phyloP scores from a whole-genome alignment of 2,329 filamentous ascomycete species.

The Neofusicoccum cordaticola region DNA sequence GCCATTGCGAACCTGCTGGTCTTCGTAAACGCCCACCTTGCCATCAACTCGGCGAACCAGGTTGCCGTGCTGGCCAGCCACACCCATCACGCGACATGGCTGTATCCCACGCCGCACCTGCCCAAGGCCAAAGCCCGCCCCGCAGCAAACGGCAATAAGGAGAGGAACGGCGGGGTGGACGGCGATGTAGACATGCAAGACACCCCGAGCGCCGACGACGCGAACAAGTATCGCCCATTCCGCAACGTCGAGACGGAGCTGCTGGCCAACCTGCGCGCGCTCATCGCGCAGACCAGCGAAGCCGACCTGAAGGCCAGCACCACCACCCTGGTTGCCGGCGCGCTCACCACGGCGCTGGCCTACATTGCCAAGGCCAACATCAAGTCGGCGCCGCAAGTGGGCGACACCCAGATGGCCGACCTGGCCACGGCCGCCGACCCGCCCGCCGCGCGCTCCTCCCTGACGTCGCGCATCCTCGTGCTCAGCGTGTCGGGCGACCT shows the following conservation, averaged over 20 bases:
- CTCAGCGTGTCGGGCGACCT: conserved; percentile 87
- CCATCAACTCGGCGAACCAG: conserved; percentile 89
- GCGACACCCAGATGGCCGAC: conserved; percentile 46
- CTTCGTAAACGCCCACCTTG: conserved; percentile 94
- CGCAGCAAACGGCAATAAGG: conserved; percentile 6
- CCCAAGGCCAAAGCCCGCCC: background rate
- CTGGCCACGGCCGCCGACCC: conserved; percentile 33
- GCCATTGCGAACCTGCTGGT: conserved; percentile 87
- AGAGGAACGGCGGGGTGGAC: background rate
- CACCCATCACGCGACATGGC: conserved; percentile 79
- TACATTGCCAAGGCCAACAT: conserved; percentile 84
- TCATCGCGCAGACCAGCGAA: conserved; percentile 66
- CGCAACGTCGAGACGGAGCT: conserved; percentile 81
- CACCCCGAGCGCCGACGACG: conserved; percentile 41
- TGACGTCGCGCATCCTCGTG: conserved; percentile 82
- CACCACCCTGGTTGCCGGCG: conserved; percentile 86
- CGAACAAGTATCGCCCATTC: conserved; percentile 94
- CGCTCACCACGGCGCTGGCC: conserved; percentile 81
- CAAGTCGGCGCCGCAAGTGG: conserved; percentile 36
- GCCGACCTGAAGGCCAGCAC: conserved; percentile 63
- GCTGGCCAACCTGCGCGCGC: conserved; percentile 66
- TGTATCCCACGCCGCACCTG: conserved; percentile 65
- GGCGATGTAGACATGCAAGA: conserved; percentile 8
- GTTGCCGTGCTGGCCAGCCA: conserved; percentile 91
- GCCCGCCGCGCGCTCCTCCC: conserved; percentile 41